Percentiles rank a stretch among this genome's conserved stretches.
Evolutionary conservation across 345 rosid genomes (phyloP).

Genomic region (Salix arbutifolia): DNA sequence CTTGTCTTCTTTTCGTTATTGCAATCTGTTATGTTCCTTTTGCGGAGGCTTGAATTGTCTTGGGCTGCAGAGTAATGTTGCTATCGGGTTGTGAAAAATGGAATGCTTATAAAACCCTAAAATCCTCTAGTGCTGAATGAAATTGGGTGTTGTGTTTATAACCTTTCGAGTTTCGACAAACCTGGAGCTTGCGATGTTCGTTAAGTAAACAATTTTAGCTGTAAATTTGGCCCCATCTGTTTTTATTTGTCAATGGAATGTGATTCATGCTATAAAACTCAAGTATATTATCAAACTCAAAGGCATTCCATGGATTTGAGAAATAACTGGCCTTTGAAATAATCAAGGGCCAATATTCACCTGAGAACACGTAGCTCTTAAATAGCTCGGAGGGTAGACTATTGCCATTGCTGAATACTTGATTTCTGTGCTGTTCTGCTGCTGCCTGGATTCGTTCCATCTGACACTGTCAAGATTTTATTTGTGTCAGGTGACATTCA

Average conservation of each 20-base stretch:
- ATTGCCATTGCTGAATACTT: not conserved
- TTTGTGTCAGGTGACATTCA: conserved; percentile 10
- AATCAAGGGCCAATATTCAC: not conserved
- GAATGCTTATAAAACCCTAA: not conserved
- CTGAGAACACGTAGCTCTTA: not conserved
- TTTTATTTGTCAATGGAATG: not conserved
- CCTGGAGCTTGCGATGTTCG: not conserved
- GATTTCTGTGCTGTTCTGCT: not conserved
- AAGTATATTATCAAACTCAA: not conserved
- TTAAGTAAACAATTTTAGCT: not conserved
- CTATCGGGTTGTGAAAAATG: not conserved
- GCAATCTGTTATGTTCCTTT: not conserved
- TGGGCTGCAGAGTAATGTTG: too few relatives aligned
- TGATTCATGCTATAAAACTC: not conserved
- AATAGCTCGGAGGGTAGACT: not conserved
- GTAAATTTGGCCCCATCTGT: not conserved
- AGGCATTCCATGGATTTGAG: not conserved
- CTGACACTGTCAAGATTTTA: not conserved
- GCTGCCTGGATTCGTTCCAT: not conserved
- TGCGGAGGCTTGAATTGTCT: not conserved
- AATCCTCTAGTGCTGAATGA: not conserved
- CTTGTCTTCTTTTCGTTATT: not conserved
- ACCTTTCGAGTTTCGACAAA: not conserved
- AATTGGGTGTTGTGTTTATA: not conserved
- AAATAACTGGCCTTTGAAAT: not conserved